These are phyloP conservation scores for Berberis vulgaris DNA, from an alignment of 164 flowering plant genomes.

Conservation along the genomic window DNA sequence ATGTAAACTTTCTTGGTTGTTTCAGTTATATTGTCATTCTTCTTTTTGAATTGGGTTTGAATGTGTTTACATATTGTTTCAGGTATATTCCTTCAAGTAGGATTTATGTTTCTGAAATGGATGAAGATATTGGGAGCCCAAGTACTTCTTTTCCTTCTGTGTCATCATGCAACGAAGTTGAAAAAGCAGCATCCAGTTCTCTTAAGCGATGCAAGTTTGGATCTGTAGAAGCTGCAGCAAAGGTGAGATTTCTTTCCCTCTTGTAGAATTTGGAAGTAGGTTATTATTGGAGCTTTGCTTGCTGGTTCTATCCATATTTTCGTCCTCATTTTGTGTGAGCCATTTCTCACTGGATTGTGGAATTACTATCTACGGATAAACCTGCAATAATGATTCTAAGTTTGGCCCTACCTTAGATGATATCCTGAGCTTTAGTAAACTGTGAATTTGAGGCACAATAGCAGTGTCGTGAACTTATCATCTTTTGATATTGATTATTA, in stretches of 20 bases:
- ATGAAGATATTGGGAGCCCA: conserved; percentile 16
- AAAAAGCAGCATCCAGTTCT: conserved; percentile 33
- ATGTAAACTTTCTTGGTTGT: background rate
- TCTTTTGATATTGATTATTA: background rate
- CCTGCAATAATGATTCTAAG: no score
- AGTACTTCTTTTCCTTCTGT: conserved; percentile 49
- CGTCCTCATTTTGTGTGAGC: no score
- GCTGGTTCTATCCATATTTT: background rate
- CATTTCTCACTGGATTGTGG: no score
- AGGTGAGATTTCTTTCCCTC: conserved; percentile 32
- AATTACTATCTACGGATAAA: no score
- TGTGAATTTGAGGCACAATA: no score
- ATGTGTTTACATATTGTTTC: conserved; percentile 13
- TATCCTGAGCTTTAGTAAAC: no score
- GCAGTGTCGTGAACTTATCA: no score
- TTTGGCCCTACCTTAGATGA: no score
- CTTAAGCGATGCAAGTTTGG: conserved; percentile 60
- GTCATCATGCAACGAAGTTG: conserved; percentile 37
- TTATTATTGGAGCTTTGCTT: background rate
- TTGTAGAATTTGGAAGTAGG: no score
- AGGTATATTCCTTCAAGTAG: conserved; percentile 86
- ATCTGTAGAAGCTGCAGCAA: conserved; percentile 59
- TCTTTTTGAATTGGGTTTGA: background rate
- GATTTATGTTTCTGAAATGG: conserved; percentile 21
- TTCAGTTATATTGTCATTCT: no score